Evolutionary conservation across 768 basidiomycete genomes (phyloP), one percentile per base, ranked within the genome.

Genomic region (Tulasnella calospora): DNA sequence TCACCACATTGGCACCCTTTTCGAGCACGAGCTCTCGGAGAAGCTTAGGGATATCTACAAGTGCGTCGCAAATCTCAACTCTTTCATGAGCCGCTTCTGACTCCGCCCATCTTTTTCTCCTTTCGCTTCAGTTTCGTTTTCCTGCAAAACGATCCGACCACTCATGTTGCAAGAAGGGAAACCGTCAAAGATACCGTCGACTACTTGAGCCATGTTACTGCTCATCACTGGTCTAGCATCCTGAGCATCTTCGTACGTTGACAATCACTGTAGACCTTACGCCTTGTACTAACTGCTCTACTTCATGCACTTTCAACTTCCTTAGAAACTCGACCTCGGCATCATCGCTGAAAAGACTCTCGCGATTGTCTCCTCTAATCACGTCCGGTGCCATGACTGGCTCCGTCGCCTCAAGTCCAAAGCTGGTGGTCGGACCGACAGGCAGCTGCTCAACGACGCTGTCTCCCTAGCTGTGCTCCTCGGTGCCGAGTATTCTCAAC

Each of bases 271-370:
- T 2, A 23, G 5, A n/a, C 23, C 36, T 38, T 12, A n/a, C 1
- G 5, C 7, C 83, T 92, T 10, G 85, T 88, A 27, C 85, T 87
- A 46, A 76, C 12, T 73, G 23, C 30, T 12, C 27, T 21, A 44
- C 85, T 94, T 94, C 85, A 94, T 93, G 8, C 27, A 13, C 2
- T 27, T 23, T 27, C 57, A 27, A 47, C 46, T 21, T 82, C 94
- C 94, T 83, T 94, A 94, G 84, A 91, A 93, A 86, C 94, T 94
- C 94, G 94, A 94, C 87, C 94, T 93, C 80, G 94, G 86, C 19
- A 82, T 92, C 36, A 82, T 91, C 33, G 27, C n/a, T 19, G 87
- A 84, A 23, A 85, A 87, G 1, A 81, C 94, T 85, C 91, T 90
- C 55, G 94, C 83, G 81, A 90, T 93, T 74, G 94, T 90, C 71